phyloP scores from a whole-genome alignment of 371 early-diverging fungal genomes.

The Syncephalastrum monosporum region DNA sequence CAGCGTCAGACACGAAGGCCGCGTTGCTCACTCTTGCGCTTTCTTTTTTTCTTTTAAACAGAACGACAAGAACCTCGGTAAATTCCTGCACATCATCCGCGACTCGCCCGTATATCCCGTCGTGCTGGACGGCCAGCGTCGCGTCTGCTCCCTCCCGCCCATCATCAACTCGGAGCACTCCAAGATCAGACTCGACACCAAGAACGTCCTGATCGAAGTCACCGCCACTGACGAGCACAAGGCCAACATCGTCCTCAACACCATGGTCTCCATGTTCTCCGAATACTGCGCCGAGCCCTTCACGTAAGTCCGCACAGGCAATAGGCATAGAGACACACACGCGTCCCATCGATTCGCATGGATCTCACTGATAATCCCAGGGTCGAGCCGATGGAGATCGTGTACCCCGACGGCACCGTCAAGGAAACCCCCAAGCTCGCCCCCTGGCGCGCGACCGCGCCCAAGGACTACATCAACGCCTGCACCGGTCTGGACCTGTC shows the following conservation, averaged over 20 bases:
- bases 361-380: conserved; percentile 27
- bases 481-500: conserved; percentile 75
- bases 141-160: conserved; percentile 98
- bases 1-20: not conserved
- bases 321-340: too few relatives aligned
- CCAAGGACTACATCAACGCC: conserved; percentile 84
- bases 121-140: conserved; percentile 82
- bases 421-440: conserved; percentile 72
- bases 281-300: conserved; percentile 89
- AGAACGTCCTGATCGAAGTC: conserved; percentile 98
- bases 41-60: conserved; percentile 14
- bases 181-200: conserved; percentile 95
- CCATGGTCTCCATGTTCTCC: conserved; percentile 93
- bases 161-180: conserved; percentile 99
- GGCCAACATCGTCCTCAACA: conserved; percentile 91
- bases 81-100: conserved; percentile 92
- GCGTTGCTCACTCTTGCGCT: not conserved
- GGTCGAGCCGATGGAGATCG: conserved; percentile 90
- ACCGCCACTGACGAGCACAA: conserved; percentile 98
- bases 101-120: conserved; percentile 93
- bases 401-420: conserved; percentile 79
- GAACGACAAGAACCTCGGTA: conserved; percentile 81
- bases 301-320: conserved; percentile 69
- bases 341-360: not conserved
- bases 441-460: conserved; percentile 68